Conservation (phyloP, 2,329 filamentous ascomycete genomes). For the Colletotrichum viniferum region DNA sequence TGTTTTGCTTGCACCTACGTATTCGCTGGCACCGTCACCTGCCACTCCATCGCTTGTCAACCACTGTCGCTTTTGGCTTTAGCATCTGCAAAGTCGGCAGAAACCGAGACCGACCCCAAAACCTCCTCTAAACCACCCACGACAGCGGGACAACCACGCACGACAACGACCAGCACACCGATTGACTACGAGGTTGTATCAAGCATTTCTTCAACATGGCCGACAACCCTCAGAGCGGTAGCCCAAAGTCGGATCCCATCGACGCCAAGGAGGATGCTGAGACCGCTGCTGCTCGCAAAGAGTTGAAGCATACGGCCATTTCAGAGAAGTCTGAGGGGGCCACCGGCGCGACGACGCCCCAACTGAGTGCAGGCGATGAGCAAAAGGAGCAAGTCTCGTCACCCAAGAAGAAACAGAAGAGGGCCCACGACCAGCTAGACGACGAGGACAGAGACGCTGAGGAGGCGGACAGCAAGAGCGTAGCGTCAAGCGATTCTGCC, state of each 20-base stretch:
- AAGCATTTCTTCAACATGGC: conserved; percentile 40
- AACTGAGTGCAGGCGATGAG: conserved; percentile 37
- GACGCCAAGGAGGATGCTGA: conserved; percentile 62
- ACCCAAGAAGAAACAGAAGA: conserved; percentile 70
- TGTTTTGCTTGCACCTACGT: not conserved
- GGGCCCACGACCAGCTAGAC: conserved; percentile 61
- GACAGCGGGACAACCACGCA: not conserved
- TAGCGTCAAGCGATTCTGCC: conserved; percentile 47
- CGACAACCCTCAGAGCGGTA: conserved; percentile 46
- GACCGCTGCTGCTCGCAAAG: conserved; percentile 66
- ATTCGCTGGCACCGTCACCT: not conserved
- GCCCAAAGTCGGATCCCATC: conserved; percentile 40
- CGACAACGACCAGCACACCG: not conserved
- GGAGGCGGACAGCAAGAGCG: conserved; percentile 47
- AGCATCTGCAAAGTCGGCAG: conserved; percentile 1
- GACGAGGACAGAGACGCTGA: conserved; percentile 48
- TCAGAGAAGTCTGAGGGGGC: conserved; percentile 49
- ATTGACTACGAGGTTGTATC: not conserved
- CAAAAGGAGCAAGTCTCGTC: conserved; percentile 58
- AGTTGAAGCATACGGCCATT: conserved; percentile 68
- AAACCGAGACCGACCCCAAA: not conserved
- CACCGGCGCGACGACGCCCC: conserved; percentile 27
- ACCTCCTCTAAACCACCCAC: not conserved
- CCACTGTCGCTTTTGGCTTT: not conserved
- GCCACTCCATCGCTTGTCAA: not conserved